Evolutionary conservation across 768 basidiomycete genomes (phyloP).

Genomic region (Nidularia sp.): DNA sequence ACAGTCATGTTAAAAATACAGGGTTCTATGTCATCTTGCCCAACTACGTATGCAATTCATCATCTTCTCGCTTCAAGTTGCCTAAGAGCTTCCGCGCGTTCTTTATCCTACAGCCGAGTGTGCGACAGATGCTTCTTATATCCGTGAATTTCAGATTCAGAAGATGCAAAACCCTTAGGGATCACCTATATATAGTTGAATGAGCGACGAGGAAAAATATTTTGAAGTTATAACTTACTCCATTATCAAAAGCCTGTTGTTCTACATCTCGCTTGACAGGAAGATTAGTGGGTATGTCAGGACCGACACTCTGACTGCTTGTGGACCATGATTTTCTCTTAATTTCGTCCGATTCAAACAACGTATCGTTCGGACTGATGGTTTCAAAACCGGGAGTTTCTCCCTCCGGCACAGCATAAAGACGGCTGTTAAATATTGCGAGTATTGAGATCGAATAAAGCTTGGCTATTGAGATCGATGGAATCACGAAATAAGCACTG

Average conservation of each 20-base stretch:
- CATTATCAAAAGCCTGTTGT: neutral
- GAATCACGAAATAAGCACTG: constrained; percentile 24
- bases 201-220: neutral
- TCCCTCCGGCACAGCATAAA: constrained; percentile 15
- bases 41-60: too few relatives aligned
- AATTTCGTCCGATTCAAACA: neutral
- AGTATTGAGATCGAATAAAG: constrained; percentile 28
- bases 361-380: too few relatives aligned
- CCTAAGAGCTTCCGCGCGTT: too few relatives aligned
- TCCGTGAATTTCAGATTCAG: too few relatives aligned
- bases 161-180: too few relatives aligned
- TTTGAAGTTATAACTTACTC: neutral
- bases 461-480: constrained; percentile 27
- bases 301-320: neutral
- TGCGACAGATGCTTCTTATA: too few relatives aligned
- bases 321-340: neutral
- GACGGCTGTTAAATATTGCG: constrained; percentile 27
- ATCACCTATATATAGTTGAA: too few relatives aligned
- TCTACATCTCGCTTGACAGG: neutral
- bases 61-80: too few relatives aligned
- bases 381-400: neutral
- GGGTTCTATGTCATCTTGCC: too few relatives aligned
- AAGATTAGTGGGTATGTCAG: neutral
- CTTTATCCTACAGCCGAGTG: too few relatives aligned
- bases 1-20: too few relatives aligned